Conservation (phyloP, 2,329 filamentous ascomycete species). For the Sporothrix dimorphospora region DNA sequence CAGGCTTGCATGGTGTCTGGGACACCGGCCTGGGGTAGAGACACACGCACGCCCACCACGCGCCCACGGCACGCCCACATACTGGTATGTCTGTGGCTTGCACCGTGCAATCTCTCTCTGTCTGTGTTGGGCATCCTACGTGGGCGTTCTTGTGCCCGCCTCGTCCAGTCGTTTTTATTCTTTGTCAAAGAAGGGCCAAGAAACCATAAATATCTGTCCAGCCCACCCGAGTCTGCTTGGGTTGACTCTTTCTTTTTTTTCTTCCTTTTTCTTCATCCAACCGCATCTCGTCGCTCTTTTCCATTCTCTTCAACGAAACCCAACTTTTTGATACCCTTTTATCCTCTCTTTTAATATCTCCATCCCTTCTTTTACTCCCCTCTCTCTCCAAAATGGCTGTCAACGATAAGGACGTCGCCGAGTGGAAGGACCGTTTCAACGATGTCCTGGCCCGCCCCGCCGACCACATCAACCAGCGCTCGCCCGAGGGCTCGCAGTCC, state of each 20-base stretch:
- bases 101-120: slow-evolving; percentile 4
- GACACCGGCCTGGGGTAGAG: slow-evolving; percentile 5
- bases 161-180: background rate
- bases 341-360: background rate
- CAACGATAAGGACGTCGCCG: slow-evolving; percentile 48
- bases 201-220: slow-evolving; percentile 24
- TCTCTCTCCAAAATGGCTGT: slow-evolving; percentile 38
- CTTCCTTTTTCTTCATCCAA: background rate
- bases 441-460: slow-evolving; percentile 47
- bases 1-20: background rate
- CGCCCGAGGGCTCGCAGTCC: slow-evolving; percentile 43
- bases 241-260: background rate
- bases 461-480: slow-evolving; percentile 49
- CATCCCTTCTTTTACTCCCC: background rate
- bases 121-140: background rate
- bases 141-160: background rate
- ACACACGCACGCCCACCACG: background rate
- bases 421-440: slow-evolving; percentile 51
- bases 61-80: background rate
- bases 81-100: slow-evolving; percentile 20
- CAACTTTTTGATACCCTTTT: background rate
- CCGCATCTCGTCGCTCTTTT: slow-evolving; percentile 28
- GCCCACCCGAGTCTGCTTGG: background rate
- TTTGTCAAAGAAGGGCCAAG: background rate
- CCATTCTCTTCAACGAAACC: slow-evolving; percentile 6